A percentile compares a stretch with the other conserved stretches of the same genome.
Conservation (phyloP, 352 stramenopile genomes). For the Peronosclerospora sorghi region DNA sequence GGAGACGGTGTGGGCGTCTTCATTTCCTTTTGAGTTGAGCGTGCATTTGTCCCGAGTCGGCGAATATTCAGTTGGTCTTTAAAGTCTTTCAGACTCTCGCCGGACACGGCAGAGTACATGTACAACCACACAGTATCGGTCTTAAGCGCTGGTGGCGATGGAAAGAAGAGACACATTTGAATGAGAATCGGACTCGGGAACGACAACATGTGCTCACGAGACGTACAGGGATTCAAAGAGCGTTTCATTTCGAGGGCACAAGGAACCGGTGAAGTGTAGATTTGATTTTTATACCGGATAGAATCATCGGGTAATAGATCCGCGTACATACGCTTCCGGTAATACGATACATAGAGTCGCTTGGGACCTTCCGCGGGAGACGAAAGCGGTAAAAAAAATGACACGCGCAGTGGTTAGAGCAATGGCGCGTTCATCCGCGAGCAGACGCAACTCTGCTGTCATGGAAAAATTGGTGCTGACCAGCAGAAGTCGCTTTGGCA, state of each 20-base stretch:
- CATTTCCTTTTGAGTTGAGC: constrained; percentile 47
- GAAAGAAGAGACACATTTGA: neutral
- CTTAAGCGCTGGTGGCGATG: constrained; percentile 30
- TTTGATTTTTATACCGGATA: too few relatives aligned
- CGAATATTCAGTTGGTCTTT: constrained; percentile 65
- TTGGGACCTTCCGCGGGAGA: too few relatives aligned
- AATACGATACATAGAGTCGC: too few relatives aligned
- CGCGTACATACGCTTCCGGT: too few relatives aligned
- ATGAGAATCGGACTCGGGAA: too few relatives aligned
- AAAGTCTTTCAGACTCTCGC: constrained; percentile 70
- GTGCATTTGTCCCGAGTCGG: constrained; percentile 49
- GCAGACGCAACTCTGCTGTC: too few relatives aligned
- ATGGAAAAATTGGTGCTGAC: too few relatives aligned
- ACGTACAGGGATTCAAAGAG: constrained; percentile 59
- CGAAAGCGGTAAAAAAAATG: too few relatives aligned
- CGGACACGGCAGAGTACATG: constrained; percentile 53
- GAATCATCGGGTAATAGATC: constrained; percentile 62
- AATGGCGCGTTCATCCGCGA: too few relatives aligned
- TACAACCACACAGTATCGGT: constrained; percentile 70
- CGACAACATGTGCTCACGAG: too few relatives aligned
- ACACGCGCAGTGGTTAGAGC: too few relatives aligned
- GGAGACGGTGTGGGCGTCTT: constrained; percentile 18
- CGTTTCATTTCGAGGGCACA: constrained; percentile 75
- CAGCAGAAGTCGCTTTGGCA: too few relatives aligned
- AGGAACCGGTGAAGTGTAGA: constrained; percentile 57